These are phyloP conservation scores for Pythium dissimile DNA, from an alignment of 352 stramenopile species.

Conservation along the genomic window DNA sequence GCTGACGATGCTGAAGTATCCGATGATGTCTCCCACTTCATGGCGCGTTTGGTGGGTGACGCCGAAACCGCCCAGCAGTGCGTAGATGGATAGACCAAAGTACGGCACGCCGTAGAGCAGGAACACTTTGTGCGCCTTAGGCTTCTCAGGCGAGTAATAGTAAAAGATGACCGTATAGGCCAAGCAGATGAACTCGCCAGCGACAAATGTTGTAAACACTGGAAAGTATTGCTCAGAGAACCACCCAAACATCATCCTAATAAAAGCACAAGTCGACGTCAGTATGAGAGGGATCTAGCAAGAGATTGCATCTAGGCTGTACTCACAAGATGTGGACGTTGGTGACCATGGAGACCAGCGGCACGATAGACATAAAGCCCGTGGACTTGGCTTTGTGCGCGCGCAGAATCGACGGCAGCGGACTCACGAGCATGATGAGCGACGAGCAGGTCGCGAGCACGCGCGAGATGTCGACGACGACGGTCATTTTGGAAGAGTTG, in stretches of 20 bases:
- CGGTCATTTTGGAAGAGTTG: neutral
- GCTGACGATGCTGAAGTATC: conserved; percentile 38
- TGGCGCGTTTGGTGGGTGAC: conserved; percentile 30
- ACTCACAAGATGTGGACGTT: conserved; percentile 36
- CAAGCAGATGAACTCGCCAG: conserved; percentile 35
- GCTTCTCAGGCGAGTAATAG: conserved; percentile 33
- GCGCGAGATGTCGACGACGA: conserved; percentile 14
- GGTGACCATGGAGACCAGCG: conserved; percentile 32
- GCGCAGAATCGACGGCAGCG: conserved; percentile 30
- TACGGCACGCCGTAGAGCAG: conserved; percentile 20
- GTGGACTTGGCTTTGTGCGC: conserved; percentile 32
- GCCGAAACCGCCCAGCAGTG: conserved; percentile 30
- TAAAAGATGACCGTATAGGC: conserved; percentile 51
- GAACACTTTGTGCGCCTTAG: conserved; percentile 37
- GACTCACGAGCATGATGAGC: conserved; percentile 37
- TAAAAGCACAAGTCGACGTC: neutral
- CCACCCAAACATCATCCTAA: conserved; percentile 41
- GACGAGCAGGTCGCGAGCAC: conserved; percentile 29
- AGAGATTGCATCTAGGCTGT: neutral
- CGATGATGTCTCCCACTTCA: conserved; percentile 30
- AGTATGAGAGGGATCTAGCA: neutral
- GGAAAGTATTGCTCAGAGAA: conserved; percentile 42
- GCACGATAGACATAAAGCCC: conserved; percentile 24
- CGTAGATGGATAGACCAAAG: conserved; percentile 35
- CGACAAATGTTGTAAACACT: conserved; percentile 40